Percentiles rank a stretch among this genome's conserved stretches.
These are phyloP conservation scores for Calcarisporium arbuscula DNA, from an alignment of 2,329 filamentous ascomycete species.

Conservation along the genomic window DNA sequence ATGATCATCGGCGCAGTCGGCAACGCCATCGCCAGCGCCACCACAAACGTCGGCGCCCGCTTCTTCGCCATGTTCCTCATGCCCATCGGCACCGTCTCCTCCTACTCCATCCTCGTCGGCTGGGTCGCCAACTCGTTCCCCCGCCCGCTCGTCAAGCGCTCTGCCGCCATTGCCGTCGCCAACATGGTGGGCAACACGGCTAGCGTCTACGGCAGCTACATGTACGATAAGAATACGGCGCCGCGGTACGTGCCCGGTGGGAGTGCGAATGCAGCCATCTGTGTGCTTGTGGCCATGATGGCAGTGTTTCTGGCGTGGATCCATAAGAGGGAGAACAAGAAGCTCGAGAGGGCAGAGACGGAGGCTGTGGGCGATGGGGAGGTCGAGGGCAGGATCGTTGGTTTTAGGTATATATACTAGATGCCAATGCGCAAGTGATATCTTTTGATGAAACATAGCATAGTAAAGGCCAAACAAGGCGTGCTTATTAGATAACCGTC, in stretches of 20 bases:
- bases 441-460: too few relatives aligned
- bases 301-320: constrained; percentile 47
- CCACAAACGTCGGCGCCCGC: constrained; percentile 41
- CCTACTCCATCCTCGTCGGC: constrained; percentile 56
- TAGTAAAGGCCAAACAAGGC: too few relatives aligned
- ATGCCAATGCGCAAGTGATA: background rate
- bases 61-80: constrained; percentile 60
- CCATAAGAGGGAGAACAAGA: constrained; percentile 53
- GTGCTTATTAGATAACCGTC: too few relatives aligned
- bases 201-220: constrained; percentile 40
- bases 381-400: constrained; percentile 14
- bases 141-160: constrained; percentile 61
- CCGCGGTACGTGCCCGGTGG: constrained; percentile 47
- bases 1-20: constrained; percentile 46
- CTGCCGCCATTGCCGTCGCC: constrained; percentile 58
- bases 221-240: constrained; percentile 36
- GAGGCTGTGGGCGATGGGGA: constrained; percentile 14
- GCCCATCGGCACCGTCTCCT: constrained; percentile 46
- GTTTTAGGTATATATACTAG: constrained; percentile 25
- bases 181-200: constrained; percentile 59
- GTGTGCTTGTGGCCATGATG: constrained; percentile 51
- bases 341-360: constrained; percentile 42
- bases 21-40: constrained; percentile 48
- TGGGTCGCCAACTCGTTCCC: constrained; percentile 65
- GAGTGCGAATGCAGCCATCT: constrained; percentile 55